Base-by-base conservation (phyloP, 2,329 filamentous ascomycete species). In the Botrytis tulipae region DNA sequence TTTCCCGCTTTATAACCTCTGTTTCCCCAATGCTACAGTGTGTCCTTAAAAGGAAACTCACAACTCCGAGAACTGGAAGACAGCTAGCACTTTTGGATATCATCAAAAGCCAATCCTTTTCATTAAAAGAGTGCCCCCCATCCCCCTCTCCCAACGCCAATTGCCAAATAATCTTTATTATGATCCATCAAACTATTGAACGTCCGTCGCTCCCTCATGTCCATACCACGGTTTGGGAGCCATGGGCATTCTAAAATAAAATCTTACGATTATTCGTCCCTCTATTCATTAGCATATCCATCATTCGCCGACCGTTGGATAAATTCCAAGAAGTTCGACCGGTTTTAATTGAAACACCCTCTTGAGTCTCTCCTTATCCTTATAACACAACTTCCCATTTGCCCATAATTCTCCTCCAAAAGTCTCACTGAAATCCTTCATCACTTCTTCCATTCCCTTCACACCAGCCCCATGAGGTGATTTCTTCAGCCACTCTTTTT, bases 391-490 rank as follows among this genome's bases (percentile, higher is more conserved):
- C 3, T n/a, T 29, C 1, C 73, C 74, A 69, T 75, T 71, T 46
- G 69, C 65, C 74, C 70, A 75, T 42, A 75, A 37, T 40, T 73
- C 66, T 4, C 73, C 70, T 10, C 70, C 73, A 42, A 74, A 74
- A 4, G 54, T 61, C 10, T 69, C 29, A 29, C 70, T 40, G 2
- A 74, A 37, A 71, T 70, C 74, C 51, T 29, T n/a, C 62, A 73
- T 46, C 20, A 71, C 61, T 22, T 46, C 37, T 20, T 62, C 57
- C 57, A 73, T 70, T 29, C 10, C 32, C 14, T 37, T 29, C 37
- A 62, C n/a, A 37, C 37, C n/a, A 42, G 22, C 42, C 20, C 65
- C 65, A 42, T 44, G 51, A n/a, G 18, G 32, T 25, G 37, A 44
- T 14, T 54, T 42, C n/a, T 63, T 40, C 4, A 73, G 3, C 63